Evolutionary conservation across 108 stramenopile species (phyloP), one percentile per base, ranked within the genome.

Genomic region (Aureococcus anophagefferens): DNA sequence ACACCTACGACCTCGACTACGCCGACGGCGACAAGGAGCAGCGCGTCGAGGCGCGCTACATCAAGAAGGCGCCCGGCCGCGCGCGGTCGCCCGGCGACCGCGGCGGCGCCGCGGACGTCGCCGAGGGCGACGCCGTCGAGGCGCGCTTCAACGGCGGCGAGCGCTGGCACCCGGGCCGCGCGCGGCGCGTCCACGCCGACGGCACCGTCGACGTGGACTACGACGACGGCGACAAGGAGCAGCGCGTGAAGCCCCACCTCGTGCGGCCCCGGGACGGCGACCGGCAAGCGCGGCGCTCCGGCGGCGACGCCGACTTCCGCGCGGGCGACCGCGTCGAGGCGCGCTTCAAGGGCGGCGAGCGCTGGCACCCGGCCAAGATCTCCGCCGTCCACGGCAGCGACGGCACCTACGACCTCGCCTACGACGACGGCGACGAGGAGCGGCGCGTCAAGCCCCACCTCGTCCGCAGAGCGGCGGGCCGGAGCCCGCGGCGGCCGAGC

Each of bases 301-400:
- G 36, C 7, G 9, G 30, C 30, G 71, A 72, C 40, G 66, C 31
- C 21, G n/a, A n/a, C n/a, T 28, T 76, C 40, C 33, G 74, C 4
- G 80, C 28, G 13, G 76, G 81, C 11, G 79, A 80, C 40, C 73
- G 35, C 28, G 81, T 83, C 35, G 83, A 83, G 73, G 83, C 79
- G 35, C 35, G 73, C 16, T 76, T 73, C 34, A 75, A 76, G 1
- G 83, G 83, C 28, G 46, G 76, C 29, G 37, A 15, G 14, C 64
- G 34, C 25, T 70, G 13, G 21, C 63, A 70, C 68, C 5, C 13
- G 15, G 74, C 68, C 15, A 71, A 37, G 37, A 62, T 81, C 35
- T 28, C 30, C 63, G 33, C 59, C 17, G 79, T 74, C 51, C 79
- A 80, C 46, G 40, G 13, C 40, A 9, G 37, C 11, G 81, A 81